A percentile compares a stretch with the other conserved stretches of the same genome.
phyloP scores from a whole-genome alignment of 495 filamentous ascomycete genomes.

The Trichoderma parareesei region DNA sequence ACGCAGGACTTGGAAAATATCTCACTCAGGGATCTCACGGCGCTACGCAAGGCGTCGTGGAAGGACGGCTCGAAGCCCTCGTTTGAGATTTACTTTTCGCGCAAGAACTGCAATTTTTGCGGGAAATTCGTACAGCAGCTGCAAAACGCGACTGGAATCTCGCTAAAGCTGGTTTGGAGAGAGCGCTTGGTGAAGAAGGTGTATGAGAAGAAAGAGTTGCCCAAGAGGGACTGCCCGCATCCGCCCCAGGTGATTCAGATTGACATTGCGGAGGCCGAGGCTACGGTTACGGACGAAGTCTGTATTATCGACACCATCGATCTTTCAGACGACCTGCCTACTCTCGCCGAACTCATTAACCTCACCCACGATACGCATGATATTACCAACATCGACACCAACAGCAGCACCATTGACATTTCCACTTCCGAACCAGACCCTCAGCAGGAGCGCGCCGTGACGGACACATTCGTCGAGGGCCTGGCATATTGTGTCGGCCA shows the following conservation, averaged over 20 bases:
- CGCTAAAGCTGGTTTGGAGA: background rate
- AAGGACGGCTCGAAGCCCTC: background rate
- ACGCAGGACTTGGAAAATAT: conserved; percentile 9
- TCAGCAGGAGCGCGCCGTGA: background rate
- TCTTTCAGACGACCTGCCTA: background rate
- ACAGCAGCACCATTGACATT: background rate
- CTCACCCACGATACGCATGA: background rate
- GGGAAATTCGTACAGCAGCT: conserved; percentile 5
- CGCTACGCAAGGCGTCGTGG: background rate
- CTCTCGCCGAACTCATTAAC: background rate
- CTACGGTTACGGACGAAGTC: background rate
- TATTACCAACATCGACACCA: background rate
- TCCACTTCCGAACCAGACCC: background rate
- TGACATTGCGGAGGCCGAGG: background rate
- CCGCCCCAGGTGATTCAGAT: background rate
- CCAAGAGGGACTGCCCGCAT: background rate
- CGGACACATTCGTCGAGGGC: background rate
- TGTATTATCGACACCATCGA: background rate
- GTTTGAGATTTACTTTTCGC: conserved; percentile 13
- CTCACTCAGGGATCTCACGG: background rate
- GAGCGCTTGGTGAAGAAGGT: background rate
- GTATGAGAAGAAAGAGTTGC: background rate
- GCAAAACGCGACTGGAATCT: background rate
- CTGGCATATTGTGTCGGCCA: conserved; percentile 10
- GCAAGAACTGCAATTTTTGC: conserved; percentile 4